A percentile compares a stretch with the other conserved stretches of the same genome.
Conservation (phyloP, 83 land plant species). For the Picea engelmannii region DNA sequence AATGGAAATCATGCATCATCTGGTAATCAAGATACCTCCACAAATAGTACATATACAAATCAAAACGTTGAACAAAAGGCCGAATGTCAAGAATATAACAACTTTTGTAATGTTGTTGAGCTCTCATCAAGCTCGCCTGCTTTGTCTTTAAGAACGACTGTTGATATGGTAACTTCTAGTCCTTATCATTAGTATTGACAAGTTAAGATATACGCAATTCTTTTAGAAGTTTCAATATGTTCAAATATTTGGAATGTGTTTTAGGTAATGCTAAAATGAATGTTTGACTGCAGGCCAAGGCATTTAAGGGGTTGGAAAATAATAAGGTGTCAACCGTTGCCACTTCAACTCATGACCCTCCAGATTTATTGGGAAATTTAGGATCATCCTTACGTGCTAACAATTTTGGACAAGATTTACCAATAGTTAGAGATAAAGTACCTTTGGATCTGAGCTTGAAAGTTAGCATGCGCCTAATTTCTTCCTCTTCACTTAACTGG, state of each 20-base stretch:
- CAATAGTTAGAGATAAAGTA: slow-evolving; percentile 36
- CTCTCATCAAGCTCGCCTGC: slow-evolving; percentile 29
- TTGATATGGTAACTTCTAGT: slow-evolving; percentile 52
- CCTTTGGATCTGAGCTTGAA: slow-evolving; percentile 67
- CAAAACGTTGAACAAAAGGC: not conserved
- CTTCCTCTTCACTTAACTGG: slow-evolving; percentile 56
- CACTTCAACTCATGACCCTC: slow-evolving; percentile 23
- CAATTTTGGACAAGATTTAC: slow-evolving; percentile 24
- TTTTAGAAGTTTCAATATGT: too few species aligned
- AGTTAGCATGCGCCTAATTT: slow-evolving; percentile 39
- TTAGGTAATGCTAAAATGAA: too few species aligned
- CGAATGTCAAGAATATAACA: slow-evolving; percentile 16
- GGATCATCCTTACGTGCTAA: not conserved
- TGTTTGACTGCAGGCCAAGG: slow-evolving; percentile 20
- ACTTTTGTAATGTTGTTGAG: slow-evolving; percentile 47
- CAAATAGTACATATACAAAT: not conserved
- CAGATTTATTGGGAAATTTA: slow-evolving; percentile 15
- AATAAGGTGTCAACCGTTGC: slow-evolving; percentile 13
- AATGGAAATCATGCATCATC: not conserved
- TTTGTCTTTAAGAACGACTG: slow-evolving; percentile 12
- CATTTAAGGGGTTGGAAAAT: slow-evolving; percentile 54
- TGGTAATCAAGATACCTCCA: not conserved
- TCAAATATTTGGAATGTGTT: too few species aligned
- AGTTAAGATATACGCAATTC: not conserved
- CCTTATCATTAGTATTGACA: not conserved